Conservation (phyloP, 768 basidiomycete genomes). For the Daedalea quercina region DNA sequence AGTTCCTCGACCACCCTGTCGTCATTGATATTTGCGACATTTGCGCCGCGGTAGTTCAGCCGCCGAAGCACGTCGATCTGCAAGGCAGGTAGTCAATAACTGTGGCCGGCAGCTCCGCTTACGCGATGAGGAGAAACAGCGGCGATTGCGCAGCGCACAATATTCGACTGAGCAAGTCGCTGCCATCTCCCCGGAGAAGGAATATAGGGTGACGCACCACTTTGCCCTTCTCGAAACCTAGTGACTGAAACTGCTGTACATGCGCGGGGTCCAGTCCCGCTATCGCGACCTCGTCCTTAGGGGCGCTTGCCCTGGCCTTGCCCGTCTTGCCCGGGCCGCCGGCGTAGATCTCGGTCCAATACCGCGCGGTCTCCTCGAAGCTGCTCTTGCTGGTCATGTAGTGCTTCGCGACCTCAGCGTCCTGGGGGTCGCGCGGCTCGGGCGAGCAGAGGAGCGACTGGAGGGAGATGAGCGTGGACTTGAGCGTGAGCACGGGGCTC, state of each 20-base stretch:
- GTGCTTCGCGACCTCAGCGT: slow-evolving; percentile 97
- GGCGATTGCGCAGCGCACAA: too few species aligned
- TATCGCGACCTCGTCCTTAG: slow-evolving; percentile 45
- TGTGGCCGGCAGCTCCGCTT: too few species aligned
- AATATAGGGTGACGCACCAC: slow-evolving; percentile 64
- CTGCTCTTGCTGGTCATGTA: slow-evolving; percentile 82
- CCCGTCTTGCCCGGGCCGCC: slow-evolving; percentile 57
- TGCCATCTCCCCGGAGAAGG: background rate
- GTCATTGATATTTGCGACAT: slow-evolving; percentile 73
- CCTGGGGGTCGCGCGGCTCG: slow-evolving; percentile 94
- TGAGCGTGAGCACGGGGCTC: slow-evolving; percentile 92
- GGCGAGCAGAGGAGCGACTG: slow-evolving; percentile 91
- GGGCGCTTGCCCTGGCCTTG: slow-evolving; percentile 16
- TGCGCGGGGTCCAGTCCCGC: slow-evolving; percentile 82
- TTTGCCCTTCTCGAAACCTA: slow-evolving; percentile 79
- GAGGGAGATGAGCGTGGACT: slow-evolving; percentile 91
- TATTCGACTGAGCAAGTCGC: background rate
- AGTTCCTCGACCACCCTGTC: slow-evolving; percentile 85
- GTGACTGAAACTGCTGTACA: slow-evolving; percentile 74
- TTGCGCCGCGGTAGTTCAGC: slow-evolving; percentile 82
- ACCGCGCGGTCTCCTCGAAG: slow-evolving; percentile 88
- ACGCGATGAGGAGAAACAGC: background rate
- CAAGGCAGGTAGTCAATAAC: background rate
- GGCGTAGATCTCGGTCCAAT: slow-evolving; percentile 93
- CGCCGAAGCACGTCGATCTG: slow-evolving; percentile 86